Evolutionary conservation across 108 stramenopile species (phyloP).

Genomic region (Pinguiococcus pyrenoidosus): DNA sequence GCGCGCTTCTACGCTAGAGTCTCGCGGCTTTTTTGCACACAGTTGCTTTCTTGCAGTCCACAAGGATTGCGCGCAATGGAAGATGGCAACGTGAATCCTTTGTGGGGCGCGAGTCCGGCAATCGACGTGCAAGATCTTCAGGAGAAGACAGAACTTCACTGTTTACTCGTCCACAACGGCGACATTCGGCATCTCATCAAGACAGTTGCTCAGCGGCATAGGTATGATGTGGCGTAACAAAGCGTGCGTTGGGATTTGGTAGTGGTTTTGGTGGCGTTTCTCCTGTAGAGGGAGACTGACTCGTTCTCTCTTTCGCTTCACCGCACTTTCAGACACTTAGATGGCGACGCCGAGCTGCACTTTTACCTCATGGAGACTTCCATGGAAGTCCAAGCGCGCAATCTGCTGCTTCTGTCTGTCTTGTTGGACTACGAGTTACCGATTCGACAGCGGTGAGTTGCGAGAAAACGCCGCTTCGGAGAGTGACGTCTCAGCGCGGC

Average conservation of each 20-base stretch:
- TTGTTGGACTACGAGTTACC: constrained; percentile 45
- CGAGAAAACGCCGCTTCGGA: too few relatives aligned
- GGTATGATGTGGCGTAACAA: not conserved
- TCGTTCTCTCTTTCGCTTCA: not conserved
- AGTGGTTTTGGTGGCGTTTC: not conserved
- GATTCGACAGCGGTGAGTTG: constrained; percentile 42
- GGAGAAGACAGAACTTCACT: too few relatives aligned
- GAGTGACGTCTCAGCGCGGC: too few relatives aligned
- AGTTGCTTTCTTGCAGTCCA: too few relatives aligned
- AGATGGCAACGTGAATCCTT: too few relatives aligned
- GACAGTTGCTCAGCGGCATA: constrained; percentile 17
- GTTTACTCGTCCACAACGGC: too few relatives aligned
- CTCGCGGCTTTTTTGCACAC: too few relatives aligned
- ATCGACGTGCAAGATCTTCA: too few relatives aligned
- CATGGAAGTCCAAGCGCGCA: constrained; percentile 41
- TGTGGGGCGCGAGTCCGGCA: too few relatives aligned
- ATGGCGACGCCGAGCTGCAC: not conserved
- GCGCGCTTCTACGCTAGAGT: too few relatives aligned
- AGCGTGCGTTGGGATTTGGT: not conserved
- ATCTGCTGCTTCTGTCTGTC: constrained; percentile 37
- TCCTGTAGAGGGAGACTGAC: not conserved
- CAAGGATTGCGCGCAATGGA: too few relatives aligned
- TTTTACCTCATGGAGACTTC: constrained; percentile 37
- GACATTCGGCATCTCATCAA: constrained; percentile 36
- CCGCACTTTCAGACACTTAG: not conserved